Evolutionary conservation across 2,329 filamentous ascomycete genomes (phyloP).

Genomic region (Saccharata proteae): DNA sequence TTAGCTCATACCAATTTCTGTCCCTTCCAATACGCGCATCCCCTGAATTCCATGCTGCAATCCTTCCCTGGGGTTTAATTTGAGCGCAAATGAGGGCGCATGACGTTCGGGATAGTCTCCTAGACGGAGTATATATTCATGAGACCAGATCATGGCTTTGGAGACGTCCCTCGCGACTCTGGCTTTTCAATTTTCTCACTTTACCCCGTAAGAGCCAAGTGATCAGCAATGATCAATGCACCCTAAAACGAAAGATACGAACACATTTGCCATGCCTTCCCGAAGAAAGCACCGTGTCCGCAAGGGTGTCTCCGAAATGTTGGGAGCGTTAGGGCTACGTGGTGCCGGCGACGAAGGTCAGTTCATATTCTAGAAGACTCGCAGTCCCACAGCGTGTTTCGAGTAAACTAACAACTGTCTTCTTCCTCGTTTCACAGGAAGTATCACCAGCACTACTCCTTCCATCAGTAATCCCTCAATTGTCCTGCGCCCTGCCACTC

Average conservation of each 20-base stretch:
- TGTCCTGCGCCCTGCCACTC: conserved; percentile 3
- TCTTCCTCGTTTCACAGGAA: conserved; percentile 3
- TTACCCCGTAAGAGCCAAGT: conserved; percentile 8
- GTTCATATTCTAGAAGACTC: conserved; percentile 8
- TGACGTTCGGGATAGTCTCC: too few relatives aligned
- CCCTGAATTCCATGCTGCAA: conserved; percentile 3
- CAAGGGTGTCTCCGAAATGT: conserved; percentile 8
- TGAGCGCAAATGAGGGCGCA: conserved; percentile 5
- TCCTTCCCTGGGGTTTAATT: conserved; percentile 9
- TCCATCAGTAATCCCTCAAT: too few relatives aligned
- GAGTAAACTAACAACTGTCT: conserved; percentile 6
- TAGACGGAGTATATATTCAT: conserved; percentile 5
- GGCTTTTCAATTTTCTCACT: conserved; percentile 3
- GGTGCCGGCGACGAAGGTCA: conserved; percentile 8
- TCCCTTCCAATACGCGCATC: conserved; percentile 1
- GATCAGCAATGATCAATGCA: conserved; percentile 10
- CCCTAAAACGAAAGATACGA: conserved; percentile 9
- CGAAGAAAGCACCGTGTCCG: conserved; percentile 9
- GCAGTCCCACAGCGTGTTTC: conserved; percentile 5
- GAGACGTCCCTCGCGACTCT: background rate
- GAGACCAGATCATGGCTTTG: background rate
- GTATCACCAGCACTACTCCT: conserved; percentile 2
- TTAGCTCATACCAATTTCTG: conserved; percentile 9
- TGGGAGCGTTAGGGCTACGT: conserved; percentile 8
- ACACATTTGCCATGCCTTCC: conserved; percentile 2